phyloP scores from a whole-genome alignment of 2,329 filamentous ascomycete species.

The Alternaria solani region DNA sequence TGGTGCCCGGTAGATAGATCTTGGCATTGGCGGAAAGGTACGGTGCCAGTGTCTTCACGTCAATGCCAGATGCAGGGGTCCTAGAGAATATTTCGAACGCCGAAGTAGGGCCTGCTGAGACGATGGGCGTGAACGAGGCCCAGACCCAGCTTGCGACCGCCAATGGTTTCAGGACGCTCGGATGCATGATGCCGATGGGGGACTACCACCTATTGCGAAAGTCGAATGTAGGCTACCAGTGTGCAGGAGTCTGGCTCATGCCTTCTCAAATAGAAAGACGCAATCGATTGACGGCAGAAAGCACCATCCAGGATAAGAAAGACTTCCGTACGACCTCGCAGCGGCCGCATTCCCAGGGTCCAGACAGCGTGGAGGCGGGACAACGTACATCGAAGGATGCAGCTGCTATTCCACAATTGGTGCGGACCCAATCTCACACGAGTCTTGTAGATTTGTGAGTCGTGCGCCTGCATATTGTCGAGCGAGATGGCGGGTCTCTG shows the following conservation, averaged over 20 bases:
- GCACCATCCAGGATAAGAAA: neutral
- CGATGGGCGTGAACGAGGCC: neutral
- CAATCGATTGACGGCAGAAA: neutral
- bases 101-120: neutral
- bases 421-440: neutral
- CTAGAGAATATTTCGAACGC: conserved; percentile 1
- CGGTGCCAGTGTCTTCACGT: conserved; percentile 25
- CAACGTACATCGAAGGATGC: neutral
- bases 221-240: neutral
- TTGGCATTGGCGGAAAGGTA: conserved; percentile 23
- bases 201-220: neutral
- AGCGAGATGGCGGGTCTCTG: neutral
- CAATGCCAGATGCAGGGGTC: conserved; percentile 23
- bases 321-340: neutral
- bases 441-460: neutral
- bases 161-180: neutral
- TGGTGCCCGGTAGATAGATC: conserved; percentile 27
- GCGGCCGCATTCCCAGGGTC: neutral
- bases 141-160: neutral
- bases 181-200: neutral
- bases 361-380: neutral
- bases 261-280: neutral
- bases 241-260: neutral
- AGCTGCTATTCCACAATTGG: neutral
- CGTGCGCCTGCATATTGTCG: neutral